Evolutionary conservation across 1,139 yeast genomes (phyloP), one percentile per base, ranked within the genome.

Genomic region (Cylindricascospora bacillispora): DNA sequence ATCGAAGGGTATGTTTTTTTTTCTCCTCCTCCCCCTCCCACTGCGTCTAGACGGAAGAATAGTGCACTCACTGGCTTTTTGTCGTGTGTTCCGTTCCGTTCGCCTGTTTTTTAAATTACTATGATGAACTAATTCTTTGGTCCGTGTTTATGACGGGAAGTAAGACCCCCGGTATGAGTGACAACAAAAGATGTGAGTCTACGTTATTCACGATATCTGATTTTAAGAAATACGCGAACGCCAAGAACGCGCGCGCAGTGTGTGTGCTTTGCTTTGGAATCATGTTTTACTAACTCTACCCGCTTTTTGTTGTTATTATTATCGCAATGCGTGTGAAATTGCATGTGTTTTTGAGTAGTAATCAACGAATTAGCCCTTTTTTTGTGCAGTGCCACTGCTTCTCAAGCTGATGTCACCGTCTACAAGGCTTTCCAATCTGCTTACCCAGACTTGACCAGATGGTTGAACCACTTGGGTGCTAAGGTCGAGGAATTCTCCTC

Each of bases 391-490:
- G 62, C 85, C 46, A 57, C 81, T 50, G 86, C 95, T 49, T 68
- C 97, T 52, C 95, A 83, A 69, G 95, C 95, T 59, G 97, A 89
- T 60, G 98, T 82, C 45, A 63, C 85, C 48, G 86, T 73, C 61
- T 79, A 74, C 92, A 75, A 82, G 73, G 89, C 95, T 63, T 86
- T 89, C 76, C 94, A 82, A 67, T 63, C 70, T 56, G 71, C 82
- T 65, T 86, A 65, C 81, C 95, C 97, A 63, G 77, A 81, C 64
- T 83, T 85, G 59, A 66, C 94, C 60, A 85, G 97, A 74, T 89
- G 95, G 95, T 83, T 79, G 73, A 81, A 81, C 78, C 95, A 85
- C 83, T 76, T 86, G 60, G 92, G 92, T 60, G 74, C 94, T 38
- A 79, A 74, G 74, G 70, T 85, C 51, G 83, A 72, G 52, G 93